These are phyloP conservation scores for Blastobotrys malaysiensis DNA, from an alignment of 1,139 yeast genomes.

Conservation along the genomic window DNA sequence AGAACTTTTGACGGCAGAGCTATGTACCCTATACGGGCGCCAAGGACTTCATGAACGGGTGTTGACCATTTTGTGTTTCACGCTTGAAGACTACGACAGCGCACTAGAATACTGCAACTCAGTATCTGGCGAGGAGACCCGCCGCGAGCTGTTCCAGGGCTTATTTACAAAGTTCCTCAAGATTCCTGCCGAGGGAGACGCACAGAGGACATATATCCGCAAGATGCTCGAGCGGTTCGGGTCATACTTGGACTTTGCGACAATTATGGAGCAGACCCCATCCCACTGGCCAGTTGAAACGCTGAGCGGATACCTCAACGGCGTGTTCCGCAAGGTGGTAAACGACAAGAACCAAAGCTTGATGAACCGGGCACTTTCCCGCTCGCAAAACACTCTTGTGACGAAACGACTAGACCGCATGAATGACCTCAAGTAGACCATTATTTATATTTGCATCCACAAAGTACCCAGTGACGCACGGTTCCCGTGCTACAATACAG, in stretches of 20 bases:
- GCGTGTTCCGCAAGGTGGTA: slow-evolving; percentile 20
- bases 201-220: slow-evolving; percentile 22
- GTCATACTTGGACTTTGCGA: slow-evolving; percentile 25
- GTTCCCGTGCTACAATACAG: no score
- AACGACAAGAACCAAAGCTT: slow-evolving; percentile 22
- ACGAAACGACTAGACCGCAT: slow-evolving; percentile 9
- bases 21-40: slow-evolving; percentile 32
- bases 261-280: slow-evolving; percentile 30
- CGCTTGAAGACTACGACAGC: slow-evolving; percentile 33
- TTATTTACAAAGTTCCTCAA: slow-evolving; percentile 28
- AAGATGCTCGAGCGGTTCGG: slow-evolving; percentile 32
- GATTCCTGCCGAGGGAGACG: slow-evolving; percentile 18
- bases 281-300: slow-evolving; percentile 35
- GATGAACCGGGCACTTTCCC: slow-evolving; percentile 22
- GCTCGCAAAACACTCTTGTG: slow-evolving; percentile 23
- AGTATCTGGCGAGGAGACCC: slow-evolving; percentile 22
- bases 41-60: slow-evolving; percentile 34
- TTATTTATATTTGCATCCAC: not conserved
- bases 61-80: slow-evolving; percentile 30
- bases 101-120: slow-evolving; percentile 33
- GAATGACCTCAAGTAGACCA: not conserved
- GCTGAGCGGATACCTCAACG: slow-evolving; percentile 26
- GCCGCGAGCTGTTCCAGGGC: slow-evolving; percentile 25
- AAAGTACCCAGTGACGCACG: no score
- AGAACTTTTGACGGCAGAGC: slow-evolving; percentile 31